A percentile compares a stretch with the other conserved stretches of the same genome.
Conservation (phyloP, 2,329 filamentous ascomycete genomes). For the Curvularia sp. region DNA sequence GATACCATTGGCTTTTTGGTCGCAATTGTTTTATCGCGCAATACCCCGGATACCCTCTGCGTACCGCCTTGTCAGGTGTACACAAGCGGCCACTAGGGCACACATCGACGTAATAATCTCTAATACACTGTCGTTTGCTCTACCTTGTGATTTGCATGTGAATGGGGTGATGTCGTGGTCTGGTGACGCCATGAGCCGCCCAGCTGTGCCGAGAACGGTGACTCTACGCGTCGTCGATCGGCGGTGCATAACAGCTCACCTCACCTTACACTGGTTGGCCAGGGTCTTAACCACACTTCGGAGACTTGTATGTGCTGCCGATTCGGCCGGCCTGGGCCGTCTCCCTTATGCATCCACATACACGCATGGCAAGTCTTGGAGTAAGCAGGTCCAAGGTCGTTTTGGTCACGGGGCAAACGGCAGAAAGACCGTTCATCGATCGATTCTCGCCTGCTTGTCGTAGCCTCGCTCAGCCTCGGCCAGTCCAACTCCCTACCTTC, state of each 20-base stretch:
- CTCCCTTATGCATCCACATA: neutral
- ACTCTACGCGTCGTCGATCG: neutral
- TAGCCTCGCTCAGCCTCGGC: constrained; percentile 3
- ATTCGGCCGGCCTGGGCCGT: constrained; percentile 10
- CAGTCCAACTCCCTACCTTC: neutral
- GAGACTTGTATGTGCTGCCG: neutral
- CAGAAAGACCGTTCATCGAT: constrained; percentile 7
- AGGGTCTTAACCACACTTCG: neutral
- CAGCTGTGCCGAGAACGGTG: neutral
- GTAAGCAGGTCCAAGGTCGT: constrained; percentile 5
- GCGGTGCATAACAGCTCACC: neutral
- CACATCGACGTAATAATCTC: constrained; percentile 49
- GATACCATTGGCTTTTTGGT: constrained; percentile 43
- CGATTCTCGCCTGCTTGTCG: constrained; percentile 8
- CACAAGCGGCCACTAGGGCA: constrained; percentile 52
- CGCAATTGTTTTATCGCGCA: constrained; percentile 45
- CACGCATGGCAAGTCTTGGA: neutral
- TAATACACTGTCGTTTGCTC: constrained; percentile 43
- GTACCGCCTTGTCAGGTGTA: constrained; percentile 50
- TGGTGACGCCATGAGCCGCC: neutral
- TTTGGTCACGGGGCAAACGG: constrained; percentile 10
- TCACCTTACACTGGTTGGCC: neutral
- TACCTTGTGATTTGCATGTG: neutral
- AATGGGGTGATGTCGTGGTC: neutral
- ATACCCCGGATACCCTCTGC: constrained; percentile 54